phyloP scores from a whole-genome alignment of 257 asterid species.

The Nicotiana undulata region DNA sequence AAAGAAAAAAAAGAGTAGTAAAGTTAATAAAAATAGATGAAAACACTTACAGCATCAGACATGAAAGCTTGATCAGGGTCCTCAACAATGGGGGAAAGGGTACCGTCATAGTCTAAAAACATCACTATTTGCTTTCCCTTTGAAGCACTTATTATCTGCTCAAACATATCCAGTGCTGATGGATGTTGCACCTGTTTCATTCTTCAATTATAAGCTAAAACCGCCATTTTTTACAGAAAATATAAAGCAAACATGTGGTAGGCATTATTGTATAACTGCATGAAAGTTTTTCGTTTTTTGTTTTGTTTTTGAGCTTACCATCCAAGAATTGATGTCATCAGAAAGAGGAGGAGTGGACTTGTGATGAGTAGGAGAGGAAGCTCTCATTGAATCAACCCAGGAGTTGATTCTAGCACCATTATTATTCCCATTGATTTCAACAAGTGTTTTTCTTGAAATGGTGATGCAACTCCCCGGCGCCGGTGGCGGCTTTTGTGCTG shows the following conservation, averaged over 20 bases:
- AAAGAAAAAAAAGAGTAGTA: neutral
- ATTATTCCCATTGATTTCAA: conserved; percentile 54
- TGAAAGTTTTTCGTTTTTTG: neutral
- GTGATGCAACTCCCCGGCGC: conserved; percentile 56
- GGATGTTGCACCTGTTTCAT: conserved; percentile 61
- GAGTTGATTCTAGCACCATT: conserved; percentile 41
- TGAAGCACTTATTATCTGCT: conserved; percentile 64
- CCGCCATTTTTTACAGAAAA: neutral
- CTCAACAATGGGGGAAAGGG: conserved; percentile 89
- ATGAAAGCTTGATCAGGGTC: conserved; percentile 95
- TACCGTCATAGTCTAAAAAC: conserved; percentile 91
- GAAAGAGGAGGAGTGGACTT: conserved; percentile 36
- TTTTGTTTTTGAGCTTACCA: conserved; percentile 24
- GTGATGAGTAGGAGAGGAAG: conserved; percentile 78
- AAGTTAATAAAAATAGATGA: no score
- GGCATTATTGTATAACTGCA: neutral
- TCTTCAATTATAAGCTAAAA: neutral
- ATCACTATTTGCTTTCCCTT: conserved; percentile 87
- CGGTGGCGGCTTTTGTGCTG: conserved; percentile 68
- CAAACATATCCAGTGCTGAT: conserved; percentile 80
- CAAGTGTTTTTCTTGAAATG: conserved; percentile 50
- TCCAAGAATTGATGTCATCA: conserved; percentile 50
- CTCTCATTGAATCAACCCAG: conserved; percentile 83
- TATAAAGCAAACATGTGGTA: neutral
- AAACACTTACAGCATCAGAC: conserved; percentile 54